Percentiles rank a stretch among this genome's conserved stretches.
Conservation (phyloP, 1,139 yeast genomes). For the Suhomyces anneliseae region DNA sequence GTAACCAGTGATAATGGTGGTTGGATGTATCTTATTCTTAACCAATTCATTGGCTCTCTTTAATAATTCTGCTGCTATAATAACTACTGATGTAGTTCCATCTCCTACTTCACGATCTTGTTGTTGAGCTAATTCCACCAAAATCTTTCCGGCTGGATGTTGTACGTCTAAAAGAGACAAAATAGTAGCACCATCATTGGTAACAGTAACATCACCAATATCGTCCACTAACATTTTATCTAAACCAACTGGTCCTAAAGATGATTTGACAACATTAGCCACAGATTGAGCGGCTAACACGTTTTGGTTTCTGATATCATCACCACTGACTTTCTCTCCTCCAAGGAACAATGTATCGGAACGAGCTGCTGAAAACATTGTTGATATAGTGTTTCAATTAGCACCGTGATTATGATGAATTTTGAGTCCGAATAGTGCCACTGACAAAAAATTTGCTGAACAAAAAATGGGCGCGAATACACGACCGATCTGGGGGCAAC, state of each 20-base stretch:
- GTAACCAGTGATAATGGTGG: conserved; percentile 96
- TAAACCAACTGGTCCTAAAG: conserved; percentile 96
- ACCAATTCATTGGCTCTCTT: conserved; percentile 94
- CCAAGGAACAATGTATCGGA: conserved; percentile 92
- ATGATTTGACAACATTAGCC: conserved; percentile 95
- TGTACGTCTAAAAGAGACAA: conserved; percentile 89
- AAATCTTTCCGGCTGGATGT: conserved; percentile 97
- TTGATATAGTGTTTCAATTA: not conserved
- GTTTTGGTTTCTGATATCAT: conserved; percentile 93
- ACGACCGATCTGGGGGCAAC: conserved; percentile 2
- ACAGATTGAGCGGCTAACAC: conserved; percentile 95
- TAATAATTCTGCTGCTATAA: conserved; percentile 88
- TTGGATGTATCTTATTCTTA: conserved; percentile 91
- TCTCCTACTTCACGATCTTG: conserved; percentile 99
- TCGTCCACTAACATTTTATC: conserved; percentile 99
- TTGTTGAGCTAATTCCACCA: conserved; percentile 97
- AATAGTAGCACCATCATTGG: conserved; percentile 98
- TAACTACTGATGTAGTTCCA: conserved; percentile 96
- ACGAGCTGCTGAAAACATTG: conserved; percentile 62
- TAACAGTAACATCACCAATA: conserved; percentile 97
- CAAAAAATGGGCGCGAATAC: conserved; percentile 3
- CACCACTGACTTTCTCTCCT: conserved; percentile 95
- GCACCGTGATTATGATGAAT: not conserved
- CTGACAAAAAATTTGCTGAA: conserved; percentile 9
- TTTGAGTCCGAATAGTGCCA: not conserved